Base-by-base conservation (phyloP, 1,284 basidiomycete species). In the Tylopilus sp. region DNA sequence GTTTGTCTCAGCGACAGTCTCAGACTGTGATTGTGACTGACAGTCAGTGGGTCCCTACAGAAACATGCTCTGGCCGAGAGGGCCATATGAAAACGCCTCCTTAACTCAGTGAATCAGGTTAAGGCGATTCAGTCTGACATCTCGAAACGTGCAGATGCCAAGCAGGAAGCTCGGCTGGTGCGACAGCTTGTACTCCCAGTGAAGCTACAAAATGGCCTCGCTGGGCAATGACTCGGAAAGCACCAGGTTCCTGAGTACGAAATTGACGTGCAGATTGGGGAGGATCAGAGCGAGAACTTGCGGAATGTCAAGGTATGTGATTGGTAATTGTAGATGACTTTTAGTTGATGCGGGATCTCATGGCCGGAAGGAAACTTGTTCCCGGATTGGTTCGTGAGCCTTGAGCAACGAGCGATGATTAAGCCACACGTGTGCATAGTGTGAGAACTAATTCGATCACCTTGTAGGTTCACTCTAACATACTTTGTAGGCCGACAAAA, bases 301-400 rank as follows among this genome's bases (percentile, higher is more conserved):
- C 76, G 95, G 45, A 86, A 80, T 47, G 73, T 99, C 61, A 94
- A 94, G 82, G 92, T 91, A 55, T 31, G 78, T 70, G 29, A 40
- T 20, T 52, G 41, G 31, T 19, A 5, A 26, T n/a, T 35, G 7
- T 52, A 33, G n/a, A 9, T n/a, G 20, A 31, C 37, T 13, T 28
- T 37, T 37, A 31, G 40, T 53, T 61, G 40, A 57, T 22, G 11
- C 2, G 15, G 41, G 26, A 25, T 41, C 28, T 10, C 24, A 43
- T 56, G 94, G 91, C 90, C 92, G 19, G 94, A 97, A 74, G 94
- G 94, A 29, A 97, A 96, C 69, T 73, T 96, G 25, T 97, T 96
- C 81, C 82, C 86, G 41, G 94, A 97, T 68, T 83, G 94, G 4
- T 95, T 94, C 76, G 71, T 88, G 40, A 92, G 83, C 62, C 71